A percentile compares a stretch with the other conserved stretches of the same genome.
Conservation (phyloP, 2,329 filamentous ascomycete genomes). For the Gremmenia infestans region DNA sequence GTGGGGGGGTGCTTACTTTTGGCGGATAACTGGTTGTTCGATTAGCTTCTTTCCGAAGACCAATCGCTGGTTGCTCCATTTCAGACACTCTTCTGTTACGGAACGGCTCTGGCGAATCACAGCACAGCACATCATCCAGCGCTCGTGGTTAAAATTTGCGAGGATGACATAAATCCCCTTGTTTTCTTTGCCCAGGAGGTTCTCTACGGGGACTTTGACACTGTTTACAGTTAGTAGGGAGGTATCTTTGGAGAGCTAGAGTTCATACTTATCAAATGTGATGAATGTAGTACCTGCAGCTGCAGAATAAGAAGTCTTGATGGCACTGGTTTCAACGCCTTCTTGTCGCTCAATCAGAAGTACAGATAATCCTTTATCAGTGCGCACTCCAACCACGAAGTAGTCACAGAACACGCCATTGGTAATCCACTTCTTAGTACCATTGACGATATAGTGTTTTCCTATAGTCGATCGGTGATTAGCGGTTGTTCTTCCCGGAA, state of each 20-base stretch:
- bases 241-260: not conserved
- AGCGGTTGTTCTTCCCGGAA: too few species aligned
- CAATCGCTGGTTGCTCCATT: constrained; percentile 82
- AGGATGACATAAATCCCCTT: constrained; percentile 82
- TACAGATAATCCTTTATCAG: constrained; percentile 73
- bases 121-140: constrained; percentile 68
- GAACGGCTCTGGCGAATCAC: constrained; percentile 61
- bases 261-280: constrained; percentile 13
- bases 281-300: constrained; percentile 68
- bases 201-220: constrained; percentile 75
- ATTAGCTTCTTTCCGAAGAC: constrained; percentile 81
- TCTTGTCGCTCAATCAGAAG: constrained; percentile 70
- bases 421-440: constrained; percentile 82
- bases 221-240: constrained; percentile 63
- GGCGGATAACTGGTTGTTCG: constrained; percentile 75
- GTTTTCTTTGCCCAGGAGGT: constrained; percentile 76
- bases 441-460: constrained; percentile 68
- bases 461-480: constrained; percentile 25
- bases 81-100: constrained; percentile 77
- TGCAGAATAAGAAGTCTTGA: constrained; percentile 78
- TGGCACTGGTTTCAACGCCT: constrained; percentile 69
- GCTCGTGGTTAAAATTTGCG: constrained; percentile 85
- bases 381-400: constrained; percentile 76
- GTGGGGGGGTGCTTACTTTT: constrained; percentile 53
- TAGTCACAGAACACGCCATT: constrained; percentile 78